phyloP scores from a whole-genome alignment of 352 stramenopile species.

The Globisporangium canariense region DNA sequence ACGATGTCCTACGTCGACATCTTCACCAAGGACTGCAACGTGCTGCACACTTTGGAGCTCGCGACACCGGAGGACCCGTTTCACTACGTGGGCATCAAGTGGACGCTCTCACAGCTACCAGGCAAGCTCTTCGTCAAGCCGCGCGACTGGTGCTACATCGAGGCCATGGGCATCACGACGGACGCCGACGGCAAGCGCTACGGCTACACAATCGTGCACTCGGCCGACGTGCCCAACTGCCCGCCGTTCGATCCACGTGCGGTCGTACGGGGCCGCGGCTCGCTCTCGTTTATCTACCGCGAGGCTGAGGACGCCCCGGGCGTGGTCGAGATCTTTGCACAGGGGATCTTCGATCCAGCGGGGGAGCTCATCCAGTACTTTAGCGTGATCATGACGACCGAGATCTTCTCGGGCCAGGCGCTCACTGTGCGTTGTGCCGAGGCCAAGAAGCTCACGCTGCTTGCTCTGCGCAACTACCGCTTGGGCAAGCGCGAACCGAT shows the following conservation, averaged over 20 bases:
- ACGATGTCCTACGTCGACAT: conserved; percentile 33
- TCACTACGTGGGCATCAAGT: conserved; percentile 53
- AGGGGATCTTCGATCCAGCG: conserved; percentile 40
- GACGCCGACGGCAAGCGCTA: conserved; percentile 29
- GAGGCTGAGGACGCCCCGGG: conserved; percentile 26
- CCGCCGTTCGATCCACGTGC: conserved; percentile 28
- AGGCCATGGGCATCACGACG: conserved; percentile 47
- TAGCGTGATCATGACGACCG: conserved; percentile 26
- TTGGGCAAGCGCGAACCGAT: not conserved
- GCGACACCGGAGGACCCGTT: conserved; percentile 36
- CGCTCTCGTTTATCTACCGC: conserved; percentile 34
- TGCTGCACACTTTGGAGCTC: conserved; percentile 41
- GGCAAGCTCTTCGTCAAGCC: conserved; percentile 23
- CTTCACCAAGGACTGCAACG: conserved; percentile 33
- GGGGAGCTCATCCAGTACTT: conserved; percentile 31
- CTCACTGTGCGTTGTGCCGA: conserved; percentile 39
- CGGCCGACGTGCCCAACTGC: conserved; percentile 39
- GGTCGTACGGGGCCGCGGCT: conserved; percentile 33
- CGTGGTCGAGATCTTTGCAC: conserved; percentile 40
- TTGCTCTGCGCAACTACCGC: conserved; percentile 21
- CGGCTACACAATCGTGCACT: conserved; percentile 46
- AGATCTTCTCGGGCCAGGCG: conserved; percentile 34
- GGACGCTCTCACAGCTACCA: conserved; percentile 39
- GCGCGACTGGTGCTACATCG: conserved; percentile 33
- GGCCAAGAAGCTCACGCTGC: conserved; percentile 54